A percentile compares a stretch with the other conserved stretches of the same genome.
Evolutionary conservation across 768 basidiomycete species (phyloP).

Genomic region (Tubosaeta sp.): DNA sequence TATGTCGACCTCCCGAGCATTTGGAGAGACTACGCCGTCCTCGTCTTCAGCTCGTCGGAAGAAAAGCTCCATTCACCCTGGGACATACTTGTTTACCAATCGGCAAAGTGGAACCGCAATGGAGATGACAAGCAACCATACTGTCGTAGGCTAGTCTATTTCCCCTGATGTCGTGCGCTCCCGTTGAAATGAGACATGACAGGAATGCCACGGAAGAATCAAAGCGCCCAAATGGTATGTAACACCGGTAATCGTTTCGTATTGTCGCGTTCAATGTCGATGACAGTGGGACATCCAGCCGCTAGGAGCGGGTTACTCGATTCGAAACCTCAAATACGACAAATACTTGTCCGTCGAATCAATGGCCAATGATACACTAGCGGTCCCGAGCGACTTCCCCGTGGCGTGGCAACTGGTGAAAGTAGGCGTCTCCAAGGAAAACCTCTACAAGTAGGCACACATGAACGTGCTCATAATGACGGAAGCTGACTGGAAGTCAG

Average conservation of each 20-base stretch:
- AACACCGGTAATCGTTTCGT: not conserved
- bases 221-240: constrained; percentile 25
- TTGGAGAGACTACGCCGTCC: constrained; percentile 11
- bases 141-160: constrained; percentile 20
- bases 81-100: constrained; percentile 28
- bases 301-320: constrained; percentile 27
- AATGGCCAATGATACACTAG: constrained; percentile 19
- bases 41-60: constrained; percentile 15
- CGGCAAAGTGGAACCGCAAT: constrained; percentile 32
- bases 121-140: constrained; percentile 23
- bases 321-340: constrained; percentile 29
- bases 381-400: constrained; percentile 26
- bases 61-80: constrained; percentile 25
- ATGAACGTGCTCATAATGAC: not conserved
- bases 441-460: constrained; percentile 23
- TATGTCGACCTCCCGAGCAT: constrained; percentile 18
- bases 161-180: not conserved
- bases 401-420: constrained; percentile 26
- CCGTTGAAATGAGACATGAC: not conserved
- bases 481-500: constrained; percentile 7
- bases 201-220: constrained; percentile 30
- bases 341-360: constrained; percentile 27
- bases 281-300: constrained; percentile 28
- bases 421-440: constrained; percentile 24
- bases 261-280: not conserved